These are phyloP conservation scores for Pyricularia grisea DNA, from an alignment of 2,329 filamentous ascomycete genomes.

Conservation along the genomic window DNA sequence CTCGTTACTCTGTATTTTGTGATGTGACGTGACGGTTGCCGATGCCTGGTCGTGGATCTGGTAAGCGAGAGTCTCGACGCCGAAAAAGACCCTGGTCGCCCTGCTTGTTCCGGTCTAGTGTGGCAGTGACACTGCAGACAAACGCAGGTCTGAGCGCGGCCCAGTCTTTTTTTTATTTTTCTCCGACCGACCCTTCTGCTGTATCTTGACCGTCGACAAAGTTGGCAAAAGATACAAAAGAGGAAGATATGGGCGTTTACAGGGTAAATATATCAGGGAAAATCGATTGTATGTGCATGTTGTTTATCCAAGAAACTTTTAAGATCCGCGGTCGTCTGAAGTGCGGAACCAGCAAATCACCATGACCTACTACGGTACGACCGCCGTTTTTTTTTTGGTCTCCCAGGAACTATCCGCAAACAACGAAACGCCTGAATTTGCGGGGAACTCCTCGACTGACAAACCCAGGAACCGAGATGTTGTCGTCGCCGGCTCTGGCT, in stretches of 20 bases:
- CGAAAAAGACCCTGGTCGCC: background rate
- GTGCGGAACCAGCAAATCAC: background rate
- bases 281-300: background rate
- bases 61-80: background rate
- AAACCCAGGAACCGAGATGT: background rate
- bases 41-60: background rate
- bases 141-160: background rate
- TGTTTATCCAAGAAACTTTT: background rate
- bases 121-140: background rate
- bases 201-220: too few relatives aligned
- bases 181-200: background rate
- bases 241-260: too few relatives aligned
- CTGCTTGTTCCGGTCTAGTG: background rate
- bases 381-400: background rate
- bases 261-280: too few relatives aligned
- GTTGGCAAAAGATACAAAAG: too few relatives aligned
- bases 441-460: background rate
- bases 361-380: background rate
- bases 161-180: background rate
- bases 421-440: background rate
- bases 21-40: background rate
- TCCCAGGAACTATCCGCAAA: background rate
- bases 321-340: background rate
- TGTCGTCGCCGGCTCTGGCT: background rate
- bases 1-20: background rate